Percentiles rank a stretch among this genome's conserved stretches.
Evolutionary conservation across 2,329 filamentous ascomycete species (phyloP).

Genomic region (Ascochyta pisi): DNA sequence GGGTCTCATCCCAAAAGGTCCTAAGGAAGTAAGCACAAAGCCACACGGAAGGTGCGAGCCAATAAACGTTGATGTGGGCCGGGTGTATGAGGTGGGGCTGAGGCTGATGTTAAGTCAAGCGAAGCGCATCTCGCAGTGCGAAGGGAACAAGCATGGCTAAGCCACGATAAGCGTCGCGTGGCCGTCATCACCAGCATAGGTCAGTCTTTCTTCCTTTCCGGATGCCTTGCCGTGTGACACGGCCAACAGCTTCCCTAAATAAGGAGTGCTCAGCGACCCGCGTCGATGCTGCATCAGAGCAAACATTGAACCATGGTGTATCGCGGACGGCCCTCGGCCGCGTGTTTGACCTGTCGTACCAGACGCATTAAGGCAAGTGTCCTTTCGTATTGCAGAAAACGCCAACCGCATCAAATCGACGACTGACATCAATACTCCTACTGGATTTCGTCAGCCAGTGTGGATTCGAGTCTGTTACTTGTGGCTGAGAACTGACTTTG

Average conservation of each 20-base stretch:
- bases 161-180: constrained; percentile 17
- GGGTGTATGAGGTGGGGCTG: no score
- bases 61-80: no score
- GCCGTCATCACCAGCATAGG: not conserved
- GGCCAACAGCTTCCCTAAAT: not conserved
- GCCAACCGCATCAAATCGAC: no score
- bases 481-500: not conserved
- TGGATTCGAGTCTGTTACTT: not conserved
- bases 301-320: constrained; percentile 12
- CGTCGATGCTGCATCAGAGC: not conserved
- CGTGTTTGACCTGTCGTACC: constrained; percentile 19
- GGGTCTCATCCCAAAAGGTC: no score
- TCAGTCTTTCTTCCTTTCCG: not conserved
- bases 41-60: no score
- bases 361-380: constrained; percentile 23
- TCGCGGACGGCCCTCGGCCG: constrained; percentile 22
- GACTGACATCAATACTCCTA: no score
- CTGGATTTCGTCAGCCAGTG: no score
- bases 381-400: no score
- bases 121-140: not conserved
- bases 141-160: constrained; percentile 10
- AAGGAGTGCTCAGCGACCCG: constrained; percentile 12
- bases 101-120: no score
- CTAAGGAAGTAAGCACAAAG: no score
- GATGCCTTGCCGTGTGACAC: not conserved